A percentile compares a stretch with the other conserved stretches of the same genome.
phyloP scores from a whole-genome alignment of 2,329 filamentous ascomycete species.

The Xylaria sp. region DNA sequence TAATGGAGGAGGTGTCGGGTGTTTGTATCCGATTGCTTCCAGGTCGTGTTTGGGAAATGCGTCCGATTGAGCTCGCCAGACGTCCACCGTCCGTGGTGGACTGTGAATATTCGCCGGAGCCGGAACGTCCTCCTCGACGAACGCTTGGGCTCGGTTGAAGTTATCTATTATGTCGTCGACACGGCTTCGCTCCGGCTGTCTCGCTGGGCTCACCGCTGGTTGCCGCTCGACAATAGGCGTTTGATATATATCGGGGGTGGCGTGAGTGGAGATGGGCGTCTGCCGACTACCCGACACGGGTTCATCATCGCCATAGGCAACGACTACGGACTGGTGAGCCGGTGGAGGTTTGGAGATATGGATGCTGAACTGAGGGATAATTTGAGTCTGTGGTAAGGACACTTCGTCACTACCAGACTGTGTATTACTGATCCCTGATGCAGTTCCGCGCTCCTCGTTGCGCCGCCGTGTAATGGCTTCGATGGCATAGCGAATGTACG shows the following conservation, averaged over 20 bases:
- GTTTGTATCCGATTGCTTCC: constrained; percentile 49
- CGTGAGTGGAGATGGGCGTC: constrained; percentile 17
- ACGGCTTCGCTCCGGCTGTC: not conserved
- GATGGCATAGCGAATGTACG: constrained; percentile 89
- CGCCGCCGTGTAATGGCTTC: constrained; percentile 84
- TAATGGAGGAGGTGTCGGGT: constrained; percentile 60
- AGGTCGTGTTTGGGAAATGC: constrained; percentile 48
- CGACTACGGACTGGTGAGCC: constrained; percentile 18
- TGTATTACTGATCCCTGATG: constrained; percentile 28
- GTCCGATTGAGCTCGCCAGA: constrained; percentile 47
- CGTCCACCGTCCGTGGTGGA: constrained; percentile 46
- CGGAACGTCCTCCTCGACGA: constrained; percentile 21
- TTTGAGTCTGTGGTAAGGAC: constrained; percentile 37
- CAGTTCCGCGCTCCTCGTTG: constrained; percentile 66
- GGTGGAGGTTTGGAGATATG: constrained; percentile 25
- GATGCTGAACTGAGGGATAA: constrained; percentile 38
- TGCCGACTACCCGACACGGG: constrained; percentile 6
- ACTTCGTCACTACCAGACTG: constrained; percentile 39
- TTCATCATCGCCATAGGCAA: constrained; percentile 21
- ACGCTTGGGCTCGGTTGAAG: constrained; percentile 23
- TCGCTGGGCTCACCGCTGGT: not conserved
- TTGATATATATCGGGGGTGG: not conserved
- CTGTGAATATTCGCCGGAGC: constrained; percentile 25
- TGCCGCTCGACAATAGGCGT: constrained; percentile 5
- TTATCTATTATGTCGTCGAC: constrained; percentile 28